Evolutionary conservation across 805 yeast genomes (phyloP), one percentile per base, ranked within the genome.

Genomic region (Metschnikowia arizonensis): DNA sequence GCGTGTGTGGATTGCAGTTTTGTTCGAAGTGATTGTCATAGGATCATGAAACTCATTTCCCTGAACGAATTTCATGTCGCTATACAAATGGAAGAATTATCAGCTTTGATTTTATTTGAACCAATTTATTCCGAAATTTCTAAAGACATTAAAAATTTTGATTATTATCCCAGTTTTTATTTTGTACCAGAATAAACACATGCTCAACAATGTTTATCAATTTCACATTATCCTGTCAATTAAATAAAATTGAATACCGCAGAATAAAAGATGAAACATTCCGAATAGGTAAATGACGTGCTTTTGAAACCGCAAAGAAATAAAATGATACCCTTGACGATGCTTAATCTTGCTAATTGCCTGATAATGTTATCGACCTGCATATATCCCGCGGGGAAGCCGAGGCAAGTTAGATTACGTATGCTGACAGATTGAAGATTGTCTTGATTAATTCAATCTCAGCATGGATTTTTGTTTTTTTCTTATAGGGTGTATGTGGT

Each of bases 401-500:
- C 36, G 36, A 19, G n/a, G 26, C 24, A 19, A 6, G 15, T 19
- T 17, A 6, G 0, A 33, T 33, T 18, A 25, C 36, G 36, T 8
- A 19, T 33, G 17, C 24, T 33, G 24, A 17, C 15, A 32, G 23
- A 32, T 14, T 32, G 21, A 32, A 12, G 25, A 3, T 26, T 25
- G 21, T 12, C n/a, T 36, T 15, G 12, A 8, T 12, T 36, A 2
- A 26, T 28, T 24, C 9, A 19, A 29, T 28, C 17, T 19, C 25
- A 37, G 2, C 11, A 53, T 53, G 57, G 55, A 52, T 36, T 53
- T 51, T 33, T 53, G 57, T 26, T 53, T 53, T 33, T 47, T 53
- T 25, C 44, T 53, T 12, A 46, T 53, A 19, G 57, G 57, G 21
- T 53, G 57, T 53, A 53, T 46, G 57, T 52, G 31, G 8, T 23